Percentiles rank a stretch among this genome's conserved stretches.
phyloP scores from a whole-genome alignment of 2,329 filamentous ascomycete genomes.

The Myriangium duriaei region DNA sequence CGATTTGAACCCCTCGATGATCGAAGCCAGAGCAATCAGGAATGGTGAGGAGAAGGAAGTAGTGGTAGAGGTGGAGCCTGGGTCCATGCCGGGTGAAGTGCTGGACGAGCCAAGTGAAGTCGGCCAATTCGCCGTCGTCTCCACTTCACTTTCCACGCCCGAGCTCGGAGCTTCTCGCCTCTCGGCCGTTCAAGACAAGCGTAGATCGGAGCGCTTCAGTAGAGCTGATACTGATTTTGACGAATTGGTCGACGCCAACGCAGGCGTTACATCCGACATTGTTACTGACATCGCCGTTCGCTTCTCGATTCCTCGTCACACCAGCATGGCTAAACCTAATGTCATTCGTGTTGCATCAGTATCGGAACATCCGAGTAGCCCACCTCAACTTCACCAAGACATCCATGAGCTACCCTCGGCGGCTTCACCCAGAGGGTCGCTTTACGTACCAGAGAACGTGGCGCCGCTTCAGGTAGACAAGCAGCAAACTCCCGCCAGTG shows the following conservation, averaged over 20 bases:
- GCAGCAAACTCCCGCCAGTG: constrained; percentile 11
- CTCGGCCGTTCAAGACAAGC: not conserved
- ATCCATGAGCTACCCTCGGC: constrained; percentile 9
- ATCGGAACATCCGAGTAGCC: constrained; percentile 17
- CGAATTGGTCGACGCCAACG: constrained; percentile 17
- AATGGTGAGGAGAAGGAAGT: not conserved
- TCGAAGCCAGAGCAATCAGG: not conserved
- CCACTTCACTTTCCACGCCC: not conserved
- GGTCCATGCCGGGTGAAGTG: not conserved
- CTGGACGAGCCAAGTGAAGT: no score
- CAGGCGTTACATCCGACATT: constrained; percentile 21
- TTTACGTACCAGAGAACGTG: constrained; percentile 18
- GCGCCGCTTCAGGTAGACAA: constrained; percentile 23
- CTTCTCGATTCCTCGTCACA: constrained; percentile 24
- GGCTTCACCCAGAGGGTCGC: constrained; percentile 9
- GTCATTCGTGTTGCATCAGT: constrained; percentile 17
- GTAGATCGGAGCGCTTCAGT: constrained; percentile 18
- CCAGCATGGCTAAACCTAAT: constrained; percentile 17
- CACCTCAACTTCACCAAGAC: constrained; percentile 5
- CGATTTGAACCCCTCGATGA: not conserved
- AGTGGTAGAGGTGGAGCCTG: not conserved
- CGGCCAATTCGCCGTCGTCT: not conserved
- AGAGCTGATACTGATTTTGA: constrained; percentile 1
- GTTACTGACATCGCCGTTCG: constrained; percentile 26
- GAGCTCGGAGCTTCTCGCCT: not conserved